phyloP scores from a whole-genome alignment of 2,329 filamentous ascomycete genomes.

The Zymoseptoria ardabiliae region DNA sequence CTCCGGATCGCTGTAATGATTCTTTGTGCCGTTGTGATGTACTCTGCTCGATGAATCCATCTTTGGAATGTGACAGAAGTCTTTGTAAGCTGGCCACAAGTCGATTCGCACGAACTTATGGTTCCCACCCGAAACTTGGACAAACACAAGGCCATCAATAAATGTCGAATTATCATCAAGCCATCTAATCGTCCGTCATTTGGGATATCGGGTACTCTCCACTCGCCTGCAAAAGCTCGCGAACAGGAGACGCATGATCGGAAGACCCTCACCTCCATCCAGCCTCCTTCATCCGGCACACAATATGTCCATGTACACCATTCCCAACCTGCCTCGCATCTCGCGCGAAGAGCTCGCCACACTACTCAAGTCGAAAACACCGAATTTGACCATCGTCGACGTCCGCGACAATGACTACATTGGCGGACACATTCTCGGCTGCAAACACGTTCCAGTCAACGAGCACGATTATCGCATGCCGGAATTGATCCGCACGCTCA shows the following conservation, averaged over 20 bases:
- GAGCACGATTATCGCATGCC: slow-evolving; percentile 71
- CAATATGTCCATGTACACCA: slow-evolving; percentile 47
- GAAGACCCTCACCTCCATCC: not conserved
- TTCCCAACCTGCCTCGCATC: slow-evolving; percentile 60
- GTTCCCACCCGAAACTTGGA: not conserved
- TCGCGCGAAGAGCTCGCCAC: slow-evolving; percentile 60
- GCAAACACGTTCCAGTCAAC: slow-evolving; percentile 65
- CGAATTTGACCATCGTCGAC: slow-evolving; percentile 66
- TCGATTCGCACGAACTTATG: not conserved
- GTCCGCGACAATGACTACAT: slow-evolving; percentile 87
- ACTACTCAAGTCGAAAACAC: slow-evolving; percentile 40
- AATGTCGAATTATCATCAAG: not conserved
- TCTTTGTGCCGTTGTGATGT: not conserved
- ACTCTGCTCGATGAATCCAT: not conserved
- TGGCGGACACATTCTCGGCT: slow-evolving; percentile 78
- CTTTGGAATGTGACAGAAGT: not conserved
- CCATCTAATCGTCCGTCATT: not conserved
- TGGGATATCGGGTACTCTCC: not conserved
- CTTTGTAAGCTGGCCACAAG: not conserved
- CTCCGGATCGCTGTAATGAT: not conserved
- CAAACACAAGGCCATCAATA: not conserved
- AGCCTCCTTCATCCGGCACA: not conserved
- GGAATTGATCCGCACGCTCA: slow-evolving; percentile 70
- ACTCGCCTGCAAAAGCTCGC: not conserved
- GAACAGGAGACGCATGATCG: not conserved